Evolutionary conservation across 2,329 filamentous ascomycete species (phyloP), one percentile per base, ranked within the genome.

Genomic region (Diaporthe velutina): DNA sequence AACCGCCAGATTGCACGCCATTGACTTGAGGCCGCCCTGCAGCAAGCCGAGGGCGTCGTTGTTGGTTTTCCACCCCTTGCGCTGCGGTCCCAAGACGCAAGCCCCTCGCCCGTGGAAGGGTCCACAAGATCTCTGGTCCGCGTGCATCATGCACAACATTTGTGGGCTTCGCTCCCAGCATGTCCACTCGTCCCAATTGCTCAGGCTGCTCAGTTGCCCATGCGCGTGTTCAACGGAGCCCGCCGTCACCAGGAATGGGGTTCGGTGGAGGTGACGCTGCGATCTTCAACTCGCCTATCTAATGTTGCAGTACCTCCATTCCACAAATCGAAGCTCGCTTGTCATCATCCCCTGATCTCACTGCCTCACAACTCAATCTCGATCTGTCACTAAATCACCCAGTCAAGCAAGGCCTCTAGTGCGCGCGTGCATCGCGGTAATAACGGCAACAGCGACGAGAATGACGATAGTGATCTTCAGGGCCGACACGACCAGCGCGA

Each of bases 201-300:
- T 45, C 58, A 52, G 13, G 25, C 35, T 30, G 58, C 38, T 45
- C 58, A 52, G 13, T n/a, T 22, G 64, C 33, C 48, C 64, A 52
- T 25, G 33, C 45, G 28, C 33, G 15, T 38, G 48, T 40, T 28
- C 48, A 38, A 40, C 48, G 64, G 64, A 68, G 33, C 64, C 64
- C 48, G 64, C 64, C 64, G 64, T 40, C 64, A 28, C 64, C 64
- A 54, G 45, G 33, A 54, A 54, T 68, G 48, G 64, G 64, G 25
- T 28, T 19, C n/a, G 64, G 64, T 68, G 64, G 64, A 68, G 64
- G 64, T 68, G 64, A 54, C 48, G 64, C 64, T 15, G n/a, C 30
- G 64, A 68, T 68, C 64, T 68, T 35, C 64, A 38, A 40, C 48
- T 68, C 64, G 64, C 64, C 64, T 68, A 68, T 68, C 64, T 68